These are phyloP conservation scores for Trichomonas tenax DNA, from an alignment of 208 protist species.

Conservation along the genomic window DNA sequence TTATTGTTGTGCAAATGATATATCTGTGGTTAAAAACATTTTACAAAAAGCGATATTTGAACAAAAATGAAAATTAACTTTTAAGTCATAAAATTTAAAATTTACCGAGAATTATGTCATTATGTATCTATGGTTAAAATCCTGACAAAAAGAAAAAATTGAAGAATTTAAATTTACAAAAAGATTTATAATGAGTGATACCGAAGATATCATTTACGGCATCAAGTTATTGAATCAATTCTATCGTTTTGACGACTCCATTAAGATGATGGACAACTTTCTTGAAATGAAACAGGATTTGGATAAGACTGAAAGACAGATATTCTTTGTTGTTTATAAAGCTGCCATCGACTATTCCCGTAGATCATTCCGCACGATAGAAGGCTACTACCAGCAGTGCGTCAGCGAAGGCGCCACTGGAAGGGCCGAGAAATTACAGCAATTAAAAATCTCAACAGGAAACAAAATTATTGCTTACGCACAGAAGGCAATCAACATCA, in stretches of 20 bases:
- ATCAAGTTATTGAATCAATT: neutral
- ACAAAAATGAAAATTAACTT: too few relatives aligned
- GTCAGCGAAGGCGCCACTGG: neutral
- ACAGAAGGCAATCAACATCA: neutral
- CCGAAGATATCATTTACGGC: neutral
- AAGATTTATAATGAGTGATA: neutral
- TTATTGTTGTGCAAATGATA: too few relatives aligned
- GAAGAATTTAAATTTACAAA: neutral
- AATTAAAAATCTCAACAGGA: neutral
- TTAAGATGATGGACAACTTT: neutral
- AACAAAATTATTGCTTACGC: neutral
- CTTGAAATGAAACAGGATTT: neutral
- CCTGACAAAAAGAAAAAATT: neutral
- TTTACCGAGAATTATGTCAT: too few relatives aligned
- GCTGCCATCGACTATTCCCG: neutral
- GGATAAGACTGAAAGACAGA: neutral
- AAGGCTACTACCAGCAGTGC: neutral
- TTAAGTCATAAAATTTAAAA: too few relatives aligned
- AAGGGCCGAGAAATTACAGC: neutral
- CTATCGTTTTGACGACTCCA: neutral
- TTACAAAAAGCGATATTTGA: too few relatives aligned
- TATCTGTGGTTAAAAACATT: too few relatives aligned
- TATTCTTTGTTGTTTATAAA: neutral
- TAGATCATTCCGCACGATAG: neutral
- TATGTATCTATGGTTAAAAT: too few relatives aligned